Evolutionary conservation across 164 flowering plant genomes (phyloP).

Genomic region (Litsea cubeba): DNA sequence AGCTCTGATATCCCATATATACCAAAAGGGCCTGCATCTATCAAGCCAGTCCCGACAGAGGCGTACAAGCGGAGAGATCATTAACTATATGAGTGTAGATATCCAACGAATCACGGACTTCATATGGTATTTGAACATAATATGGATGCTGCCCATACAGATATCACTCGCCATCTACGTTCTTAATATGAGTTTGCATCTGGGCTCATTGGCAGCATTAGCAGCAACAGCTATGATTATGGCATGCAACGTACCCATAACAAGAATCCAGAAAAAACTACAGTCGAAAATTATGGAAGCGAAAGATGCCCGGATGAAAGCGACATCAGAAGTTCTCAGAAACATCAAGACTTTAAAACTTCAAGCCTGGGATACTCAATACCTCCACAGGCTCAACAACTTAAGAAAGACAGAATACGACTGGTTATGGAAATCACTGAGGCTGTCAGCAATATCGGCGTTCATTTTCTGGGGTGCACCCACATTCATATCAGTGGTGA

Average conservation of each 20-base stretch:
- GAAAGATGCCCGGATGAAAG: conserved; percentile 79
- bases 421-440: conserved; percentile 74
- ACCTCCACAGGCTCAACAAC: conserved; percentile 51
- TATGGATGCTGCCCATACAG: conserved; percentile 90
- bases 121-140: conserved; percentile 66
- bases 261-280: conserved; percentile 55
- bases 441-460: conserved; percentile 47
- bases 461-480: conserved; percentile 93
- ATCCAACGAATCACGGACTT: conserved; percentile 81
- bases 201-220: conserved; percentile 66
- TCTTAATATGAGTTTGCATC: conserved; percentile 51
- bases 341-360: conserved; percentile 82
- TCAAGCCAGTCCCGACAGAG: conserved; percentile 81
- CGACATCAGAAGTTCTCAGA: conserved; percentile 79
- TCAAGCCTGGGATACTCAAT: conserved; percentile 88
- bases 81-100: conserved; percentile 90
- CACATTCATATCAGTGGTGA: conserved; percentile 67
- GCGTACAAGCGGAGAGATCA: conserved; percentile 82
- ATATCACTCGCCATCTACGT: conserved; percentile 71
- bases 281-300: conserved; percentile 82
- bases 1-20: conserved; percentile 67
- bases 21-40: conserved; percentile 68
- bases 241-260: conserved; percentile 80
- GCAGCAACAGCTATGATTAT: conserved; percentile 60
- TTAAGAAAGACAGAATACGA: conserved; percentile 55